These are phyloP conservation scores for Dioscorea alata DNA, from an alignment of 106 monocot genomes.

Conservation along the genomic window DNA sequence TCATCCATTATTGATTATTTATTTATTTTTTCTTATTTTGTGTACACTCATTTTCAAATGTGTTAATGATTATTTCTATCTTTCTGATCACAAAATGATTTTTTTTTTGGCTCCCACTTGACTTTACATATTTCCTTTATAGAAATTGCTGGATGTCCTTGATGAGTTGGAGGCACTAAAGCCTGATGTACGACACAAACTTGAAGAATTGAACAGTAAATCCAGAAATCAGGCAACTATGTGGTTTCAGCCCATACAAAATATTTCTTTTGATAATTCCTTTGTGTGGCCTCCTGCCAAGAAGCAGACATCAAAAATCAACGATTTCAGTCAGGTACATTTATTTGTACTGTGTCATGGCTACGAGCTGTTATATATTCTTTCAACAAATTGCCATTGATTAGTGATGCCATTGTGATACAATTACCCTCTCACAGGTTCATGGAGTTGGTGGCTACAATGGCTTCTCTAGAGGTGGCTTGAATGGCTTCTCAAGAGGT, in stretches of 20 bases:
- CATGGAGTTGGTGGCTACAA: background rate
- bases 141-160: constrained; percentile 59
- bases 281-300: constrained; percentile 43
- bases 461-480: constrained; percentile 2
- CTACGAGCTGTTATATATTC: too few species aligned
- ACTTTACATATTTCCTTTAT: background rate
- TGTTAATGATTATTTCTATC: too few species aligned
- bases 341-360: too few species aligned
- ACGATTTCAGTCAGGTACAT: constrained; percentile 35
- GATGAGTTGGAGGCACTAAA: constrained; percentile 71
- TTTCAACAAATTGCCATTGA: too few species aligned
- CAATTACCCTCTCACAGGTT: constrained; percentile 16
- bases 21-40: too few species aligned
- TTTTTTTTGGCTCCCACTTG: background rate
- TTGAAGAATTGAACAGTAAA: constrained; percentile 65
- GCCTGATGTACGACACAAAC: constrained; percentile 47
- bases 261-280: constrained; percentile 21
- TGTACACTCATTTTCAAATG: too few species aligned
- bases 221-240: constrained; percentile 33
- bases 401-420: too few species aligned
- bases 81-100: too few species aligned
- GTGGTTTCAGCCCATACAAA: constrained; percentile 27
- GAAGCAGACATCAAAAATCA: constrained; percentile 23
- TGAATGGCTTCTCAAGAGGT: background rate
- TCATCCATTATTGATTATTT: too few species aligned